Conservation (phyloP, 1,284 basidiomycete species). For the Puccinia sorghi region DNA sequence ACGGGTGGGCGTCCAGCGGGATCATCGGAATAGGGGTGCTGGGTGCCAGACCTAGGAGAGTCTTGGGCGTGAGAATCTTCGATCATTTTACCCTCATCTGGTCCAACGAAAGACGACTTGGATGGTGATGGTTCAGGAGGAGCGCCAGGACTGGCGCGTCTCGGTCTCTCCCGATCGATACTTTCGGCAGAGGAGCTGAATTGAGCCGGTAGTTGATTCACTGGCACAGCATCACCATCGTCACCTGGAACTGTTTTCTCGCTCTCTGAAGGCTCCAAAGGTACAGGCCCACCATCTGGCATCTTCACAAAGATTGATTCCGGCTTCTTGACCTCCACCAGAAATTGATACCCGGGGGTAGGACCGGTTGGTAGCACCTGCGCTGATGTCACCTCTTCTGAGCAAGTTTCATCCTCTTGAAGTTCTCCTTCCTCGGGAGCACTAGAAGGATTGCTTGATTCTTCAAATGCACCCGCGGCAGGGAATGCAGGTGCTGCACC, state of each 20-base stretch:
- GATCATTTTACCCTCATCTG: background rate
- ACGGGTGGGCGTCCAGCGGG: background rate
- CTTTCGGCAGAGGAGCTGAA: background rate
- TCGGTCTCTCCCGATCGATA: background rate
- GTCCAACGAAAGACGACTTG: background rate
- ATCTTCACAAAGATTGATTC: no score
- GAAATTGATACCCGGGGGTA: background rate
- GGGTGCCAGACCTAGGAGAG: background rate
- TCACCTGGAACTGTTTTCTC: background rate
- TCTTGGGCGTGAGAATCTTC: background rate
- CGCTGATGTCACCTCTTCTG: background rate
- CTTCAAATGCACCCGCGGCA: background rate
- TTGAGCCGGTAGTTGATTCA: background rate
- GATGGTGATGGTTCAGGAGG: background rate
- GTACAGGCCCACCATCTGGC: background rate
- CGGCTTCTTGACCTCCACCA: background rate
- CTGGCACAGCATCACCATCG: background rate
- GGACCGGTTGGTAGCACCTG: background rate
- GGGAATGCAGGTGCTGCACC: background rate
- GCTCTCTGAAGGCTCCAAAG: background rate
- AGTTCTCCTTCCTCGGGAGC: slow-evolving; percentile 22
- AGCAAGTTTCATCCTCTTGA: background rate
- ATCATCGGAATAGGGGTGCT: background rate
- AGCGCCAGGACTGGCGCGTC: background rate
- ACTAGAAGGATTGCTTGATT: background rate